phyloP scores from a whole-genome alignment of 176 grass and related monocot genomes.

The Cenchrus americanus region DNA sequence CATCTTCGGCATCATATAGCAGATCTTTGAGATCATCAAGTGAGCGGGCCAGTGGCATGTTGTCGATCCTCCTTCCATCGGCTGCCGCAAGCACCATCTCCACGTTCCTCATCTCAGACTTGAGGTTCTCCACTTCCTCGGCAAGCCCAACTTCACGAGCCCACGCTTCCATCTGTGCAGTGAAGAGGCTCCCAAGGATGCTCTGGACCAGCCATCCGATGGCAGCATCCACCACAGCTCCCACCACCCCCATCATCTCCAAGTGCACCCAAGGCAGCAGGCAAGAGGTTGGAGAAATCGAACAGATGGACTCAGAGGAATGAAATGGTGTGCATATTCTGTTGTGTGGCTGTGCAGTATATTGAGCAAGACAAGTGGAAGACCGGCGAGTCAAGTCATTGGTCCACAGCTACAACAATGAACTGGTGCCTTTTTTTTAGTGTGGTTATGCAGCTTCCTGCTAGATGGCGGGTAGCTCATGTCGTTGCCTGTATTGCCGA shows the following conservation, averaged over 20 bases:
- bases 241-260: background rate
- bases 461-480: too few relatives aligned
- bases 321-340: background rate
- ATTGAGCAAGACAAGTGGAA: background rate
- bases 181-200: constrained; percentile 15
- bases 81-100: background rate
- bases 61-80: background rate
- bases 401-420: too few relatives aligned
- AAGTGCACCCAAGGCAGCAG: background rate
- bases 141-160: constrained; percentile 5
- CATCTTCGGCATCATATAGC: constrained; percentile 1
- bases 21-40: background rate
- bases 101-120: background rate
- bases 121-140: background rate
- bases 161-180: background rate
- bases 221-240: background rate
- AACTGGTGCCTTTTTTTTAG: too few relatives aligned
- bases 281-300: background rate
- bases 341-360: background rate
- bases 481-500: too few relatives aligned
- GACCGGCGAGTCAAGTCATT: too few relatives aligned
- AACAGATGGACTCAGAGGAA: background rate
- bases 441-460: too few relatives aligned
- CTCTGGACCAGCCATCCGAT: constrained; percentile 35
- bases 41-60: background rate